These are phyloP conservation scores for Fusarium heterosporum DNA, from an alignment of 2,329 filamentous ascomycete genomes.

Conservation along the genomic window DNA sequence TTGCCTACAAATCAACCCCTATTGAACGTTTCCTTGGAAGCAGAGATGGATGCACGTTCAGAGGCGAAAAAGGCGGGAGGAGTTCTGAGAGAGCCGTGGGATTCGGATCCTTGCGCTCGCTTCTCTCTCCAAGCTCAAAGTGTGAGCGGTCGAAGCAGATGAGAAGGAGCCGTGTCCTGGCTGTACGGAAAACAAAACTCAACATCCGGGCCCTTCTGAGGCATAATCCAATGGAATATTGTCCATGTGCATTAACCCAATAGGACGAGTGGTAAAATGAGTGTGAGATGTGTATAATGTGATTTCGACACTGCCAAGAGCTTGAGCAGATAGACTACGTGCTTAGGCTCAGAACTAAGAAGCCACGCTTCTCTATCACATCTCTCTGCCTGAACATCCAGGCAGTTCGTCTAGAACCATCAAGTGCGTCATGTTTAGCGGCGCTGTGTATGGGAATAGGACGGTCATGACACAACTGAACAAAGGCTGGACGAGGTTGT, in stretches of 20 bases:
- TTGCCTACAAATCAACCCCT: slow-evolving; percentile 7
- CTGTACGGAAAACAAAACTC: slow-evolving; percentile 24
- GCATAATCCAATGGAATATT: slow-evolving; percentile 18
- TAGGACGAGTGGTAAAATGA: slow-evolving; percentile 7
- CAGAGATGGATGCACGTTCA: slow-evolving; percentile 21
- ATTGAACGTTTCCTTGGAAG: slow-evolving; percentile 25
- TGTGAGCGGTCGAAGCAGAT: slow-evolving; percentile 34
- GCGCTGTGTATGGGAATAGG: slow-evolving; percentile 28
- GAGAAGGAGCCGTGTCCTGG: slow-evolving; percentile 37
- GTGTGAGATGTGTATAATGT: slow-evolving; percentile 8
- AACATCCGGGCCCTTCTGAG: slow-evolving; percentile 26
- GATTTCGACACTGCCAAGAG: slow-evolving; percentile 22
- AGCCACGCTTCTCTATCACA: slow-evolving; percentile 26
- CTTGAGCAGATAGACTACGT: slow-evolving; percentile 11
- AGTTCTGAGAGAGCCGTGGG: slow-evolving; percentile 41
- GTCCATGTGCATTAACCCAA: slow-evolving; percentile 16
- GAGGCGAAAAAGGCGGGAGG: slow-evolving; percentile 34
- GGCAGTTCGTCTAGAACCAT: slow-evolving; percentile 2
- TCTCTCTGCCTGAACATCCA: slow-evolving; percentile 1
- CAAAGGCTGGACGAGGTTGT: slow-evolving; percentile 13
- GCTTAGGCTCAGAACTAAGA: slow-evolving; percentile 26
- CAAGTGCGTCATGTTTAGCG: slow-evolving; percentile 9
- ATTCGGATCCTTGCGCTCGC: slow-evolving; percentile 45
- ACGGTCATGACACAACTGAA: slow-evolving; percentile 19
- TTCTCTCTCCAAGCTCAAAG: slow-evolving; percentile 36